Base-by-base conservation (phyloP, 2,329 filamentous ascomycete species). In the Beauveria sp. region DNA sequence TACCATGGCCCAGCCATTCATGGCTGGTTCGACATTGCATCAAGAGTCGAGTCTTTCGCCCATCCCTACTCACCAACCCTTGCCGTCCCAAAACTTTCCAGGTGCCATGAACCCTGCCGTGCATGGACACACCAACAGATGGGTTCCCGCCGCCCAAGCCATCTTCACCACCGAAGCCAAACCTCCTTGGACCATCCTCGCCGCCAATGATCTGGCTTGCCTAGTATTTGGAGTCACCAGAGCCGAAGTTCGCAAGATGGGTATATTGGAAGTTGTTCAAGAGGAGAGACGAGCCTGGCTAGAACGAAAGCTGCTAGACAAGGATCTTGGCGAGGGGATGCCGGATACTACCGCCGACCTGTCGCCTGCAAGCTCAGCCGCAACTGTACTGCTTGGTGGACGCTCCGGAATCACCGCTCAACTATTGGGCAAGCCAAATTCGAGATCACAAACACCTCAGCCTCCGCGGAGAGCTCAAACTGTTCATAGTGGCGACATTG, bases 201-300 rank as follows among this genome's bases (percentile, higher is more conserved):
- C 95, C 3, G 95, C 95, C 55, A 99, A 99, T 71, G 95, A 99
- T 72, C 80, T 99, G 54, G 95, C 95, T 20, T 99, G 95, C 74
- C 80, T 99, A 49, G 88, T 98, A n/a, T 99, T 98, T 76, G 95
- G 95, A n/a, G 91, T 99, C 10, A 96, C 93, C n/a, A 91, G 91
- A 70, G 90, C 91, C 5, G 95, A 99, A 74, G 90, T 99, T 26
- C 87, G 92, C 61, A 97, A 92, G 71, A 87, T 98, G 79, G 93
- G 95, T 53, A 98, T 99, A 62, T 76, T 99, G 63, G 93, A 98
- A 72, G 91, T 99, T 34, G 92, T 99, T 20, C 90, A 93, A 73
- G 87, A 93, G 73, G 93, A 97, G 73, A 84, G 92, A 63, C 82
- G 93, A 66, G 85, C 87, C 31, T 99, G 95, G 95, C 80, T 99